Evolutionary conservation across 176 grass and related monocot genomes (phyloP).

Genomic region (Avena atlantica): DNA sequence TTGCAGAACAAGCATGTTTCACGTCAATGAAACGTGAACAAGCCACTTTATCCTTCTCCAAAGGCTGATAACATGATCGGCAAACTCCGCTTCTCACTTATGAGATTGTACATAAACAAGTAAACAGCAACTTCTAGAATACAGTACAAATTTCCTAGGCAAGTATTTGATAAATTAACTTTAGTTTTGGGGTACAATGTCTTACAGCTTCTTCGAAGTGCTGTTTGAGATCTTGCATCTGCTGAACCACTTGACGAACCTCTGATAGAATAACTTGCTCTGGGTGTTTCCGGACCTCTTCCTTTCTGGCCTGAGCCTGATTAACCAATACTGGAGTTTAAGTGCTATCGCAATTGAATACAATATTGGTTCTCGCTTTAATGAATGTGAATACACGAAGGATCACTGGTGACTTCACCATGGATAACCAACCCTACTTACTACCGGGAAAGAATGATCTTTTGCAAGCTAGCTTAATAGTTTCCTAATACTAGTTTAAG

Average conservation of each 20-base stretch:
- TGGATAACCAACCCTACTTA: constrained; percentile 8
- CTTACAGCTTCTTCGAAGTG: constrained; percentile 94
- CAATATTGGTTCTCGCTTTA: background rate
- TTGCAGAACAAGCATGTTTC: constrained; percentile 9
- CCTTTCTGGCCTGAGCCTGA: constrained; percentile 79
- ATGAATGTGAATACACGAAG: background rate
- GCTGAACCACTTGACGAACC: constrained; percentile 83
- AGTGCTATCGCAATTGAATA: background rate
- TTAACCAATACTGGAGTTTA: constrained; percentile 25
- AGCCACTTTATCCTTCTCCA: background rate
- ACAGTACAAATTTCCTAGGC: constrained; percentile 22
- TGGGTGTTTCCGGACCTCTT: constrained; percentile 57
- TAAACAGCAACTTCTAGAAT: constrained; percentile 18
- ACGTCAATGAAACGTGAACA: constrained; percentile 20
- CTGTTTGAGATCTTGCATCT: constrained; percentile 89
- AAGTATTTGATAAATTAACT: constrained; percentile 26
- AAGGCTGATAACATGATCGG: background rate
- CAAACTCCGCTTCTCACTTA: background rate
- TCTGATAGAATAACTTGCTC: constrained; percentile 84
- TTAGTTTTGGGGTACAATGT: constrained; percentile 8
- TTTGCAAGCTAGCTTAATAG: background rate
- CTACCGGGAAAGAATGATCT: background rate
- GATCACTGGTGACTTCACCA: background rate
- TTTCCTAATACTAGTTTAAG: background rate
- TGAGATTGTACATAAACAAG: constrained; percentile 15